Evolutionary conservation across 2,329 filamentous ascomycete genomes (phyloP).

Genomic region (Gliomastix tumulicola): DNA sequence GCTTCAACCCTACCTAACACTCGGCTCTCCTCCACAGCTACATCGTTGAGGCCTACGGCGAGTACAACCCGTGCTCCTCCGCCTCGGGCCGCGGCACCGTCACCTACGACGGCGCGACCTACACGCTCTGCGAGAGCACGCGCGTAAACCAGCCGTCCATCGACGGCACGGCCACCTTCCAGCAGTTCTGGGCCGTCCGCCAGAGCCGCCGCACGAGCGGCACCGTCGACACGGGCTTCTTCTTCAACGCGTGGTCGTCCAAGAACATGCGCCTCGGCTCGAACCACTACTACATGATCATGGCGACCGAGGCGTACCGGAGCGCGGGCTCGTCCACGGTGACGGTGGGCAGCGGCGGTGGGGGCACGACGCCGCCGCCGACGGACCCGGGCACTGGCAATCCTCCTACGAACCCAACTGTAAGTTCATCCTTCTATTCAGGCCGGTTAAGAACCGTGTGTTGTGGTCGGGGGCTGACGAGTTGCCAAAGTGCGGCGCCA

Average conservation of each 20-base stretch:
- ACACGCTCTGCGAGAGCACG: constrained; percentile 25
- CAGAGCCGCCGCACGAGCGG: constrained; percentile 37
- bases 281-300: constrained; percentile 47
- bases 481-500: no score
- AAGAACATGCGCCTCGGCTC: constrained; percentile 36
- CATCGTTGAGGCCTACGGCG: constrained; percentile 35
- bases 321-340: constrained; percentile 38
- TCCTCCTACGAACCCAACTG: no score
- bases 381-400: no score
- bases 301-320: constrained; percentile 45
- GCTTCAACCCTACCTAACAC: not conserved
- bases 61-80: constrained; percentile 30
- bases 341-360: no score
- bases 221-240: constrained; percentile 39
- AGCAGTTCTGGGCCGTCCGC: constrained; percentile 46
- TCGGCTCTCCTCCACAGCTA: no score
- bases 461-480: no score
- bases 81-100: constrained; percentile 21
- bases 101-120: constrained; percentile 22
- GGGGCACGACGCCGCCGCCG: no score
- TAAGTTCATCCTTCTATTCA: no score
- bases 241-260: constrained; percentile 45
- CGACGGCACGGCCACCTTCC: constrained; percentile 37
- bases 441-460: no score
- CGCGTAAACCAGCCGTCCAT: constrained; percentile 36